These are phyloP conservation scores for Kluyveromyces sp. DNA, from an alignment of 1,139 yeast genomes.

Conservation along the genomic window DNA sequence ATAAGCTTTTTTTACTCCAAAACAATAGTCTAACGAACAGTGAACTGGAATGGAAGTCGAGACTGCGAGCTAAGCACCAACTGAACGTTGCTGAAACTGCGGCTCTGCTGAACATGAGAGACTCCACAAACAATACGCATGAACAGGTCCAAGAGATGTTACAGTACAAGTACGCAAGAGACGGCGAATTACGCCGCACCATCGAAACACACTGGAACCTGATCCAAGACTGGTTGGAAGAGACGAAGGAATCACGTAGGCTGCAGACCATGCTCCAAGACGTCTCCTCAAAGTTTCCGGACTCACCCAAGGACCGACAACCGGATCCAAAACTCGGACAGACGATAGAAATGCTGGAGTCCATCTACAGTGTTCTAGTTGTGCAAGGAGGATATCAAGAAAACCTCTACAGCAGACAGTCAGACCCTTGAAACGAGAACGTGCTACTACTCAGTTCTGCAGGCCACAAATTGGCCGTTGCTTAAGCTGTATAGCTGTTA, in stretches of 20 bases:
- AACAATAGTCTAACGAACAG: conserved; percentile 10
- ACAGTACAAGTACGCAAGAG: not conserved
- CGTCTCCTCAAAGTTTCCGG: not conserved
- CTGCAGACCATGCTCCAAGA: conserved; percentile 12
- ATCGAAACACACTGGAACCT: conserved; percentile 4
- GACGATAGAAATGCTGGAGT: conserved; percentile 1
- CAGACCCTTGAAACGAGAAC: no score
- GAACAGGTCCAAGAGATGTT: not conserved
- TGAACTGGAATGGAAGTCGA: conserved; percentile 9
- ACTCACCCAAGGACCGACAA: not conserved
- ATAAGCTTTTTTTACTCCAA: conserved; percentile 21
- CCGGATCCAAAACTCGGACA: not conserved
- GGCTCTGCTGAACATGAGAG: conserved; percentile 2
- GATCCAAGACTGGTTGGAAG: conserved; percentile 4
- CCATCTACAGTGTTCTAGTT: conserved; percentile 4
- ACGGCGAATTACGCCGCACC: conserved; percentile 1
- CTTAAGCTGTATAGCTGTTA: no score
- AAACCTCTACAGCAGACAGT: no score
- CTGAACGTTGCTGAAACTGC: conserved; percentile 4
- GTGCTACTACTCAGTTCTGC: no score
- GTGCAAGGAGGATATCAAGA: conserved; percentile 11
- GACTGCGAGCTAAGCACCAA: conserved; percentile 3
- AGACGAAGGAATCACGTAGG: conserved; percentile 13
- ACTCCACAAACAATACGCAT: not conserved
- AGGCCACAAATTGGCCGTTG: no score